phyloP scores from a whole-genome alignment of 2,329 filamentous ascomycete species.

The Ophiostoma sp. region DNA sequence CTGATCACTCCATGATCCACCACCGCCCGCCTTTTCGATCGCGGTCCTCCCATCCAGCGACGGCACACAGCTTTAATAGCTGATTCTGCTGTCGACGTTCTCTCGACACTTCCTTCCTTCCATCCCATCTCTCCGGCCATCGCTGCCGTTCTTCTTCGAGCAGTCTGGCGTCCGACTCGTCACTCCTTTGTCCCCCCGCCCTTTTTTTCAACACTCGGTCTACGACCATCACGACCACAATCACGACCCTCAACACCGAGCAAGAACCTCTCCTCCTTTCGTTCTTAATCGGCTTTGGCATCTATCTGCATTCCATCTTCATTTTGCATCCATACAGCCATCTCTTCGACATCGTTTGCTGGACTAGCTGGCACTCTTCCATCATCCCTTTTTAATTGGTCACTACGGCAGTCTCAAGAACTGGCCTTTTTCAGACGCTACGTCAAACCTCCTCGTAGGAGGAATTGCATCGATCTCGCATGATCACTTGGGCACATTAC shows the following conservation, averaged over 20 bases:
- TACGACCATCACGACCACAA: neutral
- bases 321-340: neutral
- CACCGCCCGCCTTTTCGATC: conserved; percentile 14
- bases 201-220: neutral
- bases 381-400: neutral
- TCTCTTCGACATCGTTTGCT: neutral
- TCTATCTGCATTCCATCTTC: neutral
- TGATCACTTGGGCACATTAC: neutral
- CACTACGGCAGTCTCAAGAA: neutral
- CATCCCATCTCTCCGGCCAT: neutral
- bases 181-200: conserved; percentile 10
- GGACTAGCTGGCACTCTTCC: conserved; percentile 11
- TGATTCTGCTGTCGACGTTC: neutral
- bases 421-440: conserved; percentile 3
- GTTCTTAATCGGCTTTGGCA: neutral
- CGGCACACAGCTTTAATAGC: neutral
- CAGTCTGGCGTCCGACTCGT: neutral
- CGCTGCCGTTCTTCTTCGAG: neutral
- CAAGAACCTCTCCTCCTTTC: neutral
- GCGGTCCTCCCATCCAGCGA: neutral
- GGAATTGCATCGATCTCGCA: neutral
- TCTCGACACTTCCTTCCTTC: neutral
- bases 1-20: conserved; percentile 20
- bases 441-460: neutral
- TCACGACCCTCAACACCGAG: neutral